Percentiles rank a stretch among this genome's conserved stretches.
phyloP scores from a whole-genome alignment of 1,284 basidiomycete species.

The Paramarasmius palmivorus region DNA sequence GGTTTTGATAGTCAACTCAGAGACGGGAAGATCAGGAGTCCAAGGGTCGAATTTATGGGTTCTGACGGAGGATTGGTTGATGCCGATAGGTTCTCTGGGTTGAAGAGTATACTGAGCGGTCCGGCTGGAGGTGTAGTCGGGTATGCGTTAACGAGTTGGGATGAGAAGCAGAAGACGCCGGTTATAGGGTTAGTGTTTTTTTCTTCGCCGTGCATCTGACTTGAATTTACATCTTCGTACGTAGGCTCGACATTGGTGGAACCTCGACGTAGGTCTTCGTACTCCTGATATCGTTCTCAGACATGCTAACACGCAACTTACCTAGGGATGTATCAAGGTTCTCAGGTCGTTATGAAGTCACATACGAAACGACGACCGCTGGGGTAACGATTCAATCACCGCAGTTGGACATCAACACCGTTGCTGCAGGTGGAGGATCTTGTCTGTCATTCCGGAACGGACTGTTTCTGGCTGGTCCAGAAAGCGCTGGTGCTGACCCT shows the following conservation, averaged over 20 bases:
- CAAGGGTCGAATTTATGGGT: conserved; percentile 83
- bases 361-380: conserved; percentile 91
- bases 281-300: too few species aligned
- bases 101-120: conserved; percentile 87
- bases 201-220: not conserved
- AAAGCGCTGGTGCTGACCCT: conserved; percentile 84
- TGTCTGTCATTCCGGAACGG: conserved; percentile 82
- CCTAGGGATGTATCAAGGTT: conserved; percentile 85
- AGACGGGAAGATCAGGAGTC: conserved; percentile 46
- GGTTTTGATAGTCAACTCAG: conserved; percentile 81
- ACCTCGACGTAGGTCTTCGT: conserved; percentile 61
- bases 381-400: conserved; percentile 88
- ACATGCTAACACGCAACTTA: too few species aligned
- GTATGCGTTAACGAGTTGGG: conserved; percentile 84
- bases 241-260: conserved; percentile 79
- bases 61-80: conserved; percentile 88
- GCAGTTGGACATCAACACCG: conserved; percentile 87
- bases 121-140: conserved; percentile 91
- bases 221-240: not conserved
- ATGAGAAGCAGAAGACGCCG: conserved; percentile 61
- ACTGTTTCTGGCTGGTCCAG: conserved; percentile 80
- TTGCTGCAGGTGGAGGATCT: conserved; percentile 87
- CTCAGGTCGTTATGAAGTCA: conserved; percentile 82
- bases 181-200: conserved; percentile 67
- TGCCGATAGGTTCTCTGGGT: conserved; percentile 82